phyloP scores from a whole-genome alignment of 805 yeast species.

The Pichia eremophila region DNA sequence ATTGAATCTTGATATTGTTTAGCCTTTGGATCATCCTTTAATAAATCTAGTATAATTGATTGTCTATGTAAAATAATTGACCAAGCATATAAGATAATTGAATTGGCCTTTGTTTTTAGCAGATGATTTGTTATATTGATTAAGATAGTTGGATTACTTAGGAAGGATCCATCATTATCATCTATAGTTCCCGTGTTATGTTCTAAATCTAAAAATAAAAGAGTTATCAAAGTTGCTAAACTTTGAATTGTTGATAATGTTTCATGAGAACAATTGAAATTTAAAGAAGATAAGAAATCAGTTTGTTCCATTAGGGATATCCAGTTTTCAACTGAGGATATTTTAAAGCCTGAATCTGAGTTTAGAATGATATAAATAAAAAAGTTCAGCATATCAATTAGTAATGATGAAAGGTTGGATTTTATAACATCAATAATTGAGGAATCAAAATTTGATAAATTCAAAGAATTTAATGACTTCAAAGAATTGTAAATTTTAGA shows the following conservation, averaged over 20 bases:
- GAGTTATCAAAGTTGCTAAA: constrained; percentile 38
- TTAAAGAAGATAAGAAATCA: constrained; percentile 11
- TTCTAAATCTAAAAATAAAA: constrained; percentile 50
- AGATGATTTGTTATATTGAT: constrained; percentile 13
- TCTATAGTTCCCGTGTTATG: constrained; percentile 35
- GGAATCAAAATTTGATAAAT: too few species aligned
- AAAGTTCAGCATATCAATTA: constrained; percentile 19
- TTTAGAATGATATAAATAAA: constrained; percentile 21
- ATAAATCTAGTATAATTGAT: constrained; percentile 30
- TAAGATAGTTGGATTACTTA: constrained; percentile 34
- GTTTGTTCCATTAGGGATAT: constrained; percentile 37
- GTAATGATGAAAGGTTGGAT: constrained; percentile 10
- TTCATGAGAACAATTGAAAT: not conserved
- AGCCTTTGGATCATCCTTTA: constrained; percentile 12
- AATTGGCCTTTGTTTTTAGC: constrained; percentile 28
- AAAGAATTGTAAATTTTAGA: constrained; percentile 7
- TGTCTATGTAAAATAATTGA: constrained; percentile 50
- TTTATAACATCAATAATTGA: not conserved
- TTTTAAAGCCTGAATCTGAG: constrained; percentile 16
- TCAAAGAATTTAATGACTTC: too few species aligned
- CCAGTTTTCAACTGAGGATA: constrained; percentile 40
- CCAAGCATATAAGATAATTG: constrained; percentile 58
- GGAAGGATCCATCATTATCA: constrained; percentile 27
- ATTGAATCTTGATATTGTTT: constrained; percentile 7
- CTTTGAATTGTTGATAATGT: constrained; percentile 29